These are phyloP conservation scores for Hsuehochloa calcarea DNA, from an alignment of 176 grass and related monocot species.

Conservation along the genomic window DNA sequence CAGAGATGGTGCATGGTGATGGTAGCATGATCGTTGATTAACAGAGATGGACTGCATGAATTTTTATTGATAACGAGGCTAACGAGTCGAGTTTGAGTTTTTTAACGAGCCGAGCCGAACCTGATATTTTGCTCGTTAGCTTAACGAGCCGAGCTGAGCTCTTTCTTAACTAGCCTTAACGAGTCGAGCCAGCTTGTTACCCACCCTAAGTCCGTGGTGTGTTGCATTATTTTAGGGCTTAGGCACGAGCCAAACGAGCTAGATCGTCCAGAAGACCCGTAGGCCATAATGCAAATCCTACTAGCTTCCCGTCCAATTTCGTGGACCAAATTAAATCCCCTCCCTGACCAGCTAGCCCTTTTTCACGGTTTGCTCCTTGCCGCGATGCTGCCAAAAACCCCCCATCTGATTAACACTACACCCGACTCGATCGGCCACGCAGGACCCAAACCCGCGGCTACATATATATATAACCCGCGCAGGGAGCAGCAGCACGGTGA, in stretches of 20 bases:
- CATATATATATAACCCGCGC: slow-evolving; percentile 47
- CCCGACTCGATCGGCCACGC: not conserved
- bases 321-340: not conserved
- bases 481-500: not conserved
- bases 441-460: not conserved
- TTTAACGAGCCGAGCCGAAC: too few species aligned
- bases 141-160: too few species aligned
- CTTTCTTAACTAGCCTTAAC: too few species aligned
- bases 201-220: not conserved
- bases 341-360: not conserved
- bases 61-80: too few species aligned
- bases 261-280: not conserved
- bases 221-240: not conserved
- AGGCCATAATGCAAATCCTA: slow-evolving; percentile 31
- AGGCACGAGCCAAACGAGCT: not conserved
- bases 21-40: too few species aligned
- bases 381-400: not conserved
- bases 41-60: too few species aligned
- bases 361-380: not conserved
- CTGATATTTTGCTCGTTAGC: too few species aligned
- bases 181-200: too few species aligned
- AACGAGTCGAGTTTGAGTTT: too few species aligned
- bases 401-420: not conserved
- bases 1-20: too few species aligned
- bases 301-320: not conserved